Base-by-base conservation (phyloP, 2,329 filamentous ascomycete species). In the Bipolaris victoriae region DNA sequence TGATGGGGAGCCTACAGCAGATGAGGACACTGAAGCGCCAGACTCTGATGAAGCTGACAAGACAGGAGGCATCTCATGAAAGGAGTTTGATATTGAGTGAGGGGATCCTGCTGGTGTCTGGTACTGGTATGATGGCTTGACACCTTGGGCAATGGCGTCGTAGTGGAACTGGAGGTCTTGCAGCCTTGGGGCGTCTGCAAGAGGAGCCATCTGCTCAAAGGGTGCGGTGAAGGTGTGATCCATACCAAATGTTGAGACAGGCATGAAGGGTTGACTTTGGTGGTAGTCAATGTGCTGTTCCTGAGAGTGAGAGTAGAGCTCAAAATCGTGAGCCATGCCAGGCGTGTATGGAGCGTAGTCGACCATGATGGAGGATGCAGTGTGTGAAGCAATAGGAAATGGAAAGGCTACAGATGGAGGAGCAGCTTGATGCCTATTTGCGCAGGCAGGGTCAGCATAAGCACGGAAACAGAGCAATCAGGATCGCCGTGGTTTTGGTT, bases 1-100 rank as follows among this genome's bases (percentile, higher is more conserved):
- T 82, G 84, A 79, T 26, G 82, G 82, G 5, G 82, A 84, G 41
- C 79, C 80, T 62, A 80, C 79, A 15, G 79, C 74, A 10, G 82
- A 84, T 3, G 82, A 83, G 10, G 82, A 79, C 9, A 78, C 76
- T 16, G 81, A 83, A 44, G 80, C 80, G 53, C 79, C 80, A 29
- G 82, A 83, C 64, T 83, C 80, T 7, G 81, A 83, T 3, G 79
- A 81, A 15, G 79, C 74, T 13, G 79, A 81, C 15, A 81, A 76
- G 10, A 79, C 70, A 31, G 80, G 78, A 33, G 80, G 79, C 46
- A 78, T 77, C 56, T 75, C 70, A 37, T 82, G 80, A 64, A 81
- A 82, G 7, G 80, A 80, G 58, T 81, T 75, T 24, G 78, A 73
- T 33, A 69, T 69, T 5, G 80, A 81, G 58, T 79, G 69, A 10